A percentile compares a stretch with the other conserved stretches of the same genome.
Evolutionary conservation across 768 basidiomycete species (phyloP).

Genomic region (Solioccasus polychromus): DNA sequence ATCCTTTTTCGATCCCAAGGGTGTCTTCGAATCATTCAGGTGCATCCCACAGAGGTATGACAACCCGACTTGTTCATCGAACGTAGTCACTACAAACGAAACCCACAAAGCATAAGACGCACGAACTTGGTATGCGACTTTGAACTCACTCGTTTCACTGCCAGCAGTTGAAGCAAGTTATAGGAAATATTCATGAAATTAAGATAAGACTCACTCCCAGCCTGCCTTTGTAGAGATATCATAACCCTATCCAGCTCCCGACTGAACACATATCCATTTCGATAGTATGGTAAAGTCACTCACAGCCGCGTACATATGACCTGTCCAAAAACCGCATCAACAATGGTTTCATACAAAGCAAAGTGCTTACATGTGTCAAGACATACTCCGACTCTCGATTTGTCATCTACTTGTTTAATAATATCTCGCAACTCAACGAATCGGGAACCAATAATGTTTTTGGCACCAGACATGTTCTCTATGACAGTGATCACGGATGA

Average conservation of each 20-base stretch:
- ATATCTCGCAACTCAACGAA: constrained; percentile 69
- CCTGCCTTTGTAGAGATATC: constrained; percentile 71
- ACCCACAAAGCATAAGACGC: not conserved
- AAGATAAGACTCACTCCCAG: constrained; percentile 55
- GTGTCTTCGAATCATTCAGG: constrained; percentile 77
- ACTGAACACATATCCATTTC: not conserved
- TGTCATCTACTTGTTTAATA: constrained; percentile 68
- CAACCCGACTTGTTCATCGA: constrained; percentile 68
- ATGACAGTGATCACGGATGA: constrained; percentile 59
- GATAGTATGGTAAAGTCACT: constrained; percentile 42
- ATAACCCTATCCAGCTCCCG: constrained; percentile 59
- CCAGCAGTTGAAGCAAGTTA: not conserved
- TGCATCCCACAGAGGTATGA: constrained; percentile 80
- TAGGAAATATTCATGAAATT: not conserved
- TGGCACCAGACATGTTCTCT: constrained; percentile 87
- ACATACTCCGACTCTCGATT: constrained; percentile 75
- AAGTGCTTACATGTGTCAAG: constrained; percentile 73
- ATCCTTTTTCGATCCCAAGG: constrained; percentile 64
- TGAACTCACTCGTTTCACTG: constrained; percentile 27
- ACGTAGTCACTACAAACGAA: constrained; percentile 49
- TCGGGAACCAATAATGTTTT: constrained; percentile 72
- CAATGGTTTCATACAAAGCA: not conserved
- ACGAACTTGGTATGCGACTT: not conserved
- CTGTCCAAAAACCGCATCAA: constrained; percentile 31
- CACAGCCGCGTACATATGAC: constrained; percentile 78